phyloP scores from a whole-genome alignment of 352 stramenopile genomes.

The Globisporangium splendens region DNA sequence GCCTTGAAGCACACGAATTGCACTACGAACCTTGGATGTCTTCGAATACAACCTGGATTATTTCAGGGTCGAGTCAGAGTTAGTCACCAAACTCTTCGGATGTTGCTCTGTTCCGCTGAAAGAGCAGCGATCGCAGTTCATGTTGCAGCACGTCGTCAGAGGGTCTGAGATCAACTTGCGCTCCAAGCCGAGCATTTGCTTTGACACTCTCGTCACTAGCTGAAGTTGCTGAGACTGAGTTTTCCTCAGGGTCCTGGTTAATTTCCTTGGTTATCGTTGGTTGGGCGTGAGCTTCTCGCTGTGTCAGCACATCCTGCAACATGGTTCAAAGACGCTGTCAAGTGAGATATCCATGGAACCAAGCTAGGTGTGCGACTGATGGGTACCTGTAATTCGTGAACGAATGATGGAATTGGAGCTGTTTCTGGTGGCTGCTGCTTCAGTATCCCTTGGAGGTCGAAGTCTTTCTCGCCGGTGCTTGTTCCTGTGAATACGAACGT shows the following conservation, averaged over 20 bases:
- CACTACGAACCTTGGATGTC: no score
- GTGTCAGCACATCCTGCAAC: slow-evolving; percentile 40
- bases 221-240: not conserved
- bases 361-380: not conserved
- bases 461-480: slow-evolving; percentile 60
- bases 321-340: not conserved
- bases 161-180: not conserved
- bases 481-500: slow-evolving; percentile 72
- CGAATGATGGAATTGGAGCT: slow-evolving; percentile 28
- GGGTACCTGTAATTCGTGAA: slow-evolving; percentile 36
- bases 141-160: slow-evolving; percentile 2
- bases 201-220: no score
- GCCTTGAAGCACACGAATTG: no score
- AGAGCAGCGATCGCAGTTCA: slow-evolving; percentile 12
- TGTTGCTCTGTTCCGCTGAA: slow-evolving; percentile 1
- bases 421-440: slow-evolving; percentile 19
- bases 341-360: not conserved
- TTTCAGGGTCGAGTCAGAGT: not conserved
- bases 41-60: no score
- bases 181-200: not conserved
- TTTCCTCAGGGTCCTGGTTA: slow-evolving; percentile 24
- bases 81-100: slow-evolving; percentile 9
- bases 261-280: slow-evolving; percentile 40
- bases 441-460: slow-evolving; percentile 51
- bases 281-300: slow-evolving; percentile 26